Base-by-base conservation (phyloP, 441 rosid species). In the Syzygium malaccense region DNA sequence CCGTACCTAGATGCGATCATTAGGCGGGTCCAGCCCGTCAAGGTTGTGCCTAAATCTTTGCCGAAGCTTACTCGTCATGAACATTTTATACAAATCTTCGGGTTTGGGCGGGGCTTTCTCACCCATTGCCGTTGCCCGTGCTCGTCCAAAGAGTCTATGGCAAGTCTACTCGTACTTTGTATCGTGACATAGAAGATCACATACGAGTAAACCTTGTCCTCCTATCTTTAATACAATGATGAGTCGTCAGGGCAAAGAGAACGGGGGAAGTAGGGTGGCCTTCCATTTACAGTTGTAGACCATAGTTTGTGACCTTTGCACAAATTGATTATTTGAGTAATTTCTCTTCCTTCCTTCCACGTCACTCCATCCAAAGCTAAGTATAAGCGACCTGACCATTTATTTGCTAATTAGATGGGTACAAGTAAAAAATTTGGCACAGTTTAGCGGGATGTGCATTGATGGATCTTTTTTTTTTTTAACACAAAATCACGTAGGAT, bases 231-330 rank as follows among this genome's bases (percentile, higher is more conserved):
- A 49, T 49, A 49, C 53, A 49, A 49, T 49, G 53, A 49, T 49
- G 15, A 62, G 30, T 14, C 1, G 0, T n/a, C 14, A 14, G 2
- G 68, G 33, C 14, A 6, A 6, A n/a, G 1, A 3, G n/a, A n/a
- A n/a, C 0, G 2, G 0, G 7, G 10, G 3, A 26, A 28, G 33
- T n/a, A n/a, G 33, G 68, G 4, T 62, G 9, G 14, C 30, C 68
- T 32, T 62, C 68, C 68, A 62, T 62, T n/a, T 14, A 60, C 14
- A 60, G 33, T 3, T 60, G 4, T 60, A 6, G 68, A 14, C 17
- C 6, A 60, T 15, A 3, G 18, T 3, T 14, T 62, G 33, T 6
- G 68, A n/a, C 17, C 14, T 62, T 30, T 15, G 15, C 68, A 30
- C 68, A 28, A 58, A 2, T 58, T 58, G 15, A 58, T 58, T 12